Evolutionary conservation across 768 basidiomycete species (phyloP).

Genomic region (Phanerodontia chrysosporium): DNA sequence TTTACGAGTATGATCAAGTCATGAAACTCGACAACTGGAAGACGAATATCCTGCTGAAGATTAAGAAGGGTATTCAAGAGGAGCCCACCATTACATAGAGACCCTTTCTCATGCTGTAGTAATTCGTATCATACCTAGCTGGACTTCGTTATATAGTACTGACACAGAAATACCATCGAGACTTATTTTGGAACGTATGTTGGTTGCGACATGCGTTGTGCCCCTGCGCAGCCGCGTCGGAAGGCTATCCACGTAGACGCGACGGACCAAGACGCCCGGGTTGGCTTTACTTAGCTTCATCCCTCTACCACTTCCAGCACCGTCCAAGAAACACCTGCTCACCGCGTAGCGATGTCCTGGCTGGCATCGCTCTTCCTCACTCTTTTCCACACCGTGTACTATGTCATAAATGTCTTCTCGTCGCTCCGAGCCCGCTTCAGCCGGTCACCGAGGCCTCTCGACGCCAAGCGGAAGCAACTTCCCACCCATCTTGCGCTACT

Average conservation of each 20-base stretch:
- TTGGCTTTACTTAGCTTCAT: neutral
- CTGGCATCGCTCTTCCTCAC: constrained; percentile 45
- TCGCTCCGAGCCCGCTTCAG: constrained; percentile 38
- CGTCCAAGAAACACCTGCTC: neutral
- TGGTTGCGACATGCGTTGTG: no score
- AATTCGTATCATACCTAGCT: neutral
- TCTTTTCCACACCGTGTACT: constrained; percentile 57
- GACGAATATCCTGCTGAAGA: constrained; percentile 82
- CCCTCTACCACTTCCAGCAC: neutral
- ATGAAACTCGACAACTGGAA: constrained; percentile 96
- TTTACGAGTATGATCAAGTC: constrained; percentile 90
- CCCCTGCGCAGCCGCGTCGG: no score
- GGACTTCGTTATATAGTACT: neutral
- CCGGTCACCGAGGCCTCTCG: constrained; percentile 43
- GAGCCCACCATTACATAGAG: constrained; percentile 35
- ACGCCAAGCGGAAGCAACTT: constrained; percentile 47
- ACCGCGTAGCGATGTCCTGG: constrained; percentile 35
- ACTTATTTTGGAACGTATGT: no score
- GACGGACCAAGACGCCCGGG: constrained; percentile 1
- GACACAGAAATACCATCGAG: neutral
- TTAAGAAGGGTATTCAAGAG: constrained; percentile 76
- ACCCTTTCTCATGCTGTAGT: neutral
- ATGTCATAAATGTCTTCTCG: constrained; percentile 35
- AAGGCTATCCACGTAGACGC: constrained; percentile 5
- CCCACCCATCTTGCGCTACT: constrained; percentile 68